Evolutionary conservation across 2,329 filamentous ascomycete genomes (phyloP).

Genomic region (Curvularia sp.): DNA sequence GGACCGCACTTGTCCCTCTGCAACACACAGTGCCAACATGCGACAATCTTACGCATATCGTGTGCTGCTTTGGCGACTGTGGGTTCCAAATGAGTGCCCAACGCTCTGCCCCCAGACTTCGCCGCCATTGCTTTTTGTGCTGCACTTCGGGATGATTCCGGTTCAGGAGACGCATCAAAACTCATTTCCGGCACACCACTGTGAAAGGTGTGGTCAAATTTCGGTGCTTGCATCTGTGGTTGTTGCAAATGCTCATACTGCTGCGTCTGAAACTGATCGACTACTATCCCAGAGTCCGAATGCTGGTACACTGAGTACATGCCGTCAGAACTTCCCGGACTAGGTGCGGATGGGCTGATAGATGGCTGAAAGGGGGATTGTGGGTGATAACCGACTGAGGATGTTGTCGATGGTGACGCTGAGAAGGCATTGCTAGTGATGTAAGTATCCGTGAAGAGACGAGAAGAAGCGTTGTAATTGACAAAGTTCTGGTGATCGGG

Average conservation of each 20-base stretch:
- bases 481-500: slow-evolving; percentile 37
- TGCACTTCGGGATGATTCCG: slow-evolving; percentile 27
- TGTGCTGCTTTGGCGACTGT: slow-evolving; percentile 53
- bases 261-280: slow-evolving; percentile 28
- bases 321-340: slow-evolving; percentile 43
- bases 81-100: slow-evolving; percentile 49
- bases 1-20: slow-evolving; percentile 57
- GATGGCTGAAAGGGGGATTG: slow-evolving; percentile 31
- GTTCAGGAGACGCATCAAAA: slow-evolving; percentile 39
- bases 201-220: slow-evolving; percentile 13
- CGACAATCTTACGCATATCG: slow-evolving; percentile 56
- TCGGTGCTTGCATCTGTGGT: slow-evolving; percentile 11
- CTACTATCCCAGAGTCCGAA: slow-evolving; percentile 34
- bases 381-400: slow-evolving; percentile 29
- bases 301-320: slow-evolving; percentile 37
- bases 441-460: slow-evolving; percentile 38
- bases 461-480: slow-evolving; percentile 38
- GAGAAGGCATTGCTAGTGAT: slow-evolving; percentile 25
- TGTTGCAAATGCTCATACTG: slow-evolving; percentile 17
- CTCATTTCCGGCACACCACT: slow-evolving; percentile 27
- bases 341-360: slow-evolving; percentile 40
- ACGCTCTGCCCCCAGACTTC: slow-evolving; percentile 49
- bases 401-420: slow-evolving; percentile 34
- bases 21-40: slow-evolving; percentile 59
- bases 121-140: slow-evolving; percentile 32